Evolutionary conservation across 1,284 basidiomycete genomes (phyloP), one percentile per base, ranked within the genome.

Genomic region (Stygiomarasmius scandens): DNA sequence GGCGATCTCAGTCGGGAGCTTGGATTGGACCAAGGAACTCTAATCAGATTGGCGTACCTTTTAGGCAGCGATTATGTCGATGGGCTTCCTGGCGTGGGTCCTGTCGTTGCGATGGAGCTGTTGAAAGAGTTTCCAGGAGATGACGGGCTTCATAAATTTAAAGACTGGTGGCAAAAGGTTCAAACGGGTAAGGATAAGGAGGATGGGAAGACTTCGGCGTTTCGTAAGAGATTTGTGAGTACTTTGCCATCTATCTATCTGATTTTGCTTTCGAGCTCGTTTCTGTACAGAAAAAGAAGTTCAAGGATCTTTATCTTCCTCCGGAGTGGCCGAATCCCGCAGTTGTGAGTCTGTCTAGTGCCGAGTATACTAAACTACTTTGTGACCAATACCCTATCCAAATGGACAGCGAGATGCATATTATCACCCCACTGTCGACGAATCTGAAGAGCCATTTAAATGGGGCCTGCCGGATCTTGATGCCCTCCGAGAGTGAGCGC

Each of bases 401-500:
- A 16, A n/a, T 45, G 47, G 3, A 27, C 64, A 96, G 94, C 81
- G 90, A 58, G 93, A 96, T 59, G 97, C 95, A 1, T 99, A 99
- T 73, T 90, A 91, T 63, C 85, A 94, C 65, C 96, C 97, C 0
- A 84, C 86, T 0, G 92, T 98, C 4, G 96, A 98, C 69, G 83
- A 86, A 52, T 96, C 94, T 2, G 89, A 95, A 54, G 96, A 99
- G 67, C 89, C 92, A 0, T 99, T 99, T 71, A 93, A 94, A 66
- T 99, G 97, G 97, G 96, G 95, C 9, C 78, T 96, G 61, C 95
- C 96, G 5, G 96, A 98, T 69, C 84, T 99, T 1, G 95, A 98
- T 66, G 93, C 89, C 1, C 81, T 98, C 52, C 85, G 95, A 64
- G 75, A 82, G 92, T 94, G 68, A 63, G 88, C 75, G 14, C n/a